These are phyloP conservation scores for Verticillium tricorpus DNA, from an alignment of 2,329 filamentous ascomycete species.

Conservation along the genomic window DNA sequence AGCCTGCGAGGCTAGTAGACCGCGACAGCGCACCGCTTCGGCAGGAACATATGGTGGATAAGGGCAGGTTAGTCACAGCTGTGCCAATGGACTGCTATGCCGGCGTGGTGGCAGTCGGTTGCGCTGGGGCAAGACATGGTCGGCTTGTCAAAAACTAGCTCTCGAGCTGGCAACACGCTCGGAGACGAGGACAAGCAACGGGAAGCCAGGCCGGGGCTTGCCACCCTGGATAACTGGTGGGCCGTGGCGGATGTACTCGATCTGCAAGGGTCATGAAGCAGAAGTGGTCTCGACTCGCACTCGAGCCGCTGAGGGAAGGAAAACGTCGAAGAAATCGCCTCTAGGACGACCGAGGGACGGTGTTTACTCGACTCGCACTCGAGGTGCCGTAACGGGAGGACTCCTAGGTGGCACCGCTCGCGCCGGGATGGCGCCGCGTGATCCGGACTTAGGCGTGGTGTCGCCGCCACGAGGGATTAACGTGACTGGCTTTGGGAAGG, in stretches of 20 bases:
- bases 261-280: background rate
- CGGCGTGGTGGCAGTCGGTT: background rate
- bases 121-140: background rate
- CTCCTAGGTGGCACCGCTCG: background rate
- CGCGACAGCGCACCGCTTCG: too few relatives aligned
- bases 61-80: too few relatives aligned
- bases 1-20: background rate
- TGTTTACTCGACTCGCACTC: background rate
- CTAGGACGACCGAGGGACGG: background rate
- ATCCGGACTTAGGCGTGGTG: background rate
- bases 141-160: background rate
- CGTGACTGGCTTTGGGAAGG: background rate
- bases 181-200: background rate
- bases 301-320: background rate
- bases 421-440: background rate
- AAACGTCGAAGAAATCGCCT: background rate
- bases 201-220: background rate
- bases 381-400: background rate
- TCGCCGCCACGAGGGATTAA: background rate
- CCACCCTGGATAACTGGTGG: background rate
- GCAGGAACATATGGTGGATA: too few relatives aligned
- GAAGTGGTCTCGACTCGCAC: background rate
- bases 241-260: background rate
- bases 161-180: background rate
- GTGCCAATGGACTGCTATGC: too few relatives aligned